Conservation (phyloP, 495 filamentous ascomycete genomes). For the Penicillium chermesinum region DNA sequence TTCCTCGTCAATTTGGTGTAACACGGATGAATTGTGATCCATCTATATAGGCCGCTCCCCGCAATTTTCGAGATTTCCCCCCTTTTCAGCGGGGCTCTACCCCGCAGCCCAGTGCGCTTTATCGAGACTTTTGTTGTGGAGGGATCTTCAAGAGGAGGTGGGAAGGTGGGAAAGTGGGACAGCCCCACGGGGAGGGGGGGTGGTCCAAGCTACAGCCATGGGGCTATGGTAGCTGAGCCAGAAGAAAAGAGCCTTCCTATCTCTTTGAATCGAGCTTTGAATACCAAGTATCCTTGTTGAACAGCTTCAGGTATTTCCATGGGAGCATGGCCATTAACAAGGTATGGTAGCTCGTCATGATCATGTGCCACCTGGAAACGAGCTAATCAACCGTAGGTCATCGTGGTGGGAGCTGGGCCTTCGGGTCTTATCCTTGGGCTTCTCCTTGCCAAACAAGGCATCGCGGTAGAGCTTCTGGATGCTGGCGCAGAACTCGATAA, state of each 20-base stretch:
- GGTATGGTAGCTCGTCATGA: too few species aligned
- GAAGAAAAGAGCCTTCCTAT: too few species aligned
- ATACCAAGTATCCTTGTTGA: too few species aligned
- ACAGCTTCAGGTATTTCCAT: not conserved
- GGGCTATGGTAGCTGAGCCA: too few species aligned
- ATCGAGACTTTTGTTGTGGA: not conserved
- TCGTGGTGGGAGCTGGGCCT: slow-evolving; percentile 54
- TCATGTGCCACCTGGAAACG: too few species aligned
- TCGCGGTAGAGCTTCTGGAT: slow-evolving; percentile 50
- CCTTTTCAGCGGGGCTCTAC: slow-evolving; percentile 1
- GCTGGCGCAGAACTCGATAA: slow-evolving; percentile 43
- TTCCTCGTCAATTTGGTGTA: too few species aligned
- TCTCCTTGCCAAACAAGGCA: slow-evolving; percentile 49
- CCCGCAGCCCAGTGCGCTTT: not conserved
- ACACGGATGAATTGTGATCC: too few species aligned
- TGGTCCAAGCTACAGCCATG: too few species aligned
- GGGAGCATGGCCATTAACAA: slow-evolving; percentile 18
- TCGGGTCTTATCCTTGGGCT: slow-evolving; percentile 52
- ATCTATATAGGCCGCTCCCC: too few species aligned
- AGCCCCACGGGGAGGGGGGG: slow-evolving; percentile 13
- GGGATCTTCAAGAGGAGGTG: too few species aligned
- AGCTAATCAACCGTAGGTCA: slow-evolving; percentile 31
- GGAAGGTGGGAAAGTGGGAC: slow-evolving; percentile 3
- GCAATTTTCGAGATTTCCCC: slow-evolving; percentile 12
- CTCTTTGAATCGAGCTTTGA: too few species aligned